These are phyloP conservation scores for Hordeum vulgare DNA, from an alignment of 176 grass and related monocot genomes.

Conservation along the genomic window DNA sequence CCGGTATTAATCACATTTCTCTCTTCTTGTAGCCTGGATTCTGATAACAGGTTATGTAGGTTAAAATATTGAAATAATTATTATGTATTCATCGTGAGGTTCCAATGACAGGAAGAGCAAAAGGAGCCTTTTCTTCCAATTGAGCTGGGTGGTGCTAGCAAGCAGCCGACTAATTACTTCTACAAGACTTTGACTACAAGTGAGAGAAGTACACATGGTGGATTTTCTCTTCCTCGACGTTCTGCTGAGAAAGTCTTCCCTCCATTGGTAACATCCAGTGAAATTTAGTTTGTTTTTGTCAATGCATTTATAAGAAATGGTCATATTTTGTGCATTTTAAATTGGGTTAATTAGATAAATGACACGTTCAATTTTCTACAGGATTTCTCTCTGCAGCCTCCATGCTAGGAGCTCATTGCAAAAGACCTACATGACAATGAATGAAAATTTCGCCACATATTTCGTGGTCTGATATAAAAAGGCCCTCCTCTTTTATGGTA, in stretches of 20 bases:
- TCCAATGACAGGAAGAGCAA: constrained; percentile 68
- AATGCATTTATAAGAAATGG: background rate
- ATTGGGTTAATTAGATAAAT: background rate
- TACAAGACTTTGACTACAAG: constrained; percentile 96
- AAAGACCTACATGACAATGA: constrained; percentile 92
- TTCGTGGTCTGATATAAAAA: too few relatives aligned
- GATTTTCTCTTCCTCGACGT: constrained; percentile 89
- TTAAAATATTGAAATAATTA: background rate
- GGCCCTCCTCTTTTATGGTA: too few relatives aligned
- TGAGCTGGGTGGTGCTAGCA: constrained; percentile 69
- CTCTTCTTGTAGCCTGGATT: constrained; percentile 10
- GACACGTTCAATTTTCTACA: constrained; percentile 11
- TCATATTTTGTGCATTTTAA: background rate
- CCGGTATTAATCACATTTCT: constrained; percentile 40
- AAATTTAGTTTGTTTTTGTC: constrained; percentile 27
- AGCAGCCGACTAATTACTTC: constrained; percentile 96
- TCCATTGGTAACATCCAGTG: constrained; percentile 41
- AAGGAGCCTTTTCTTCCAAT: constrained; percentile 85
- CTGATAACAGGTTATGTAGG: background rate
- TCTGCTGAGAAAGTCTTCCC: constrained; percentile 99
- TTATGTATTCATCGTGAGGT: too few relatives aligned
- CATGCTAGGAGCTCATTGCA: constrained; percentile 78
- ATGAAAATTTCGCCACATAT: constrained; percentile 98
- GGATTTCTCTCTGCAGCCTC: constrained; percentile 94
- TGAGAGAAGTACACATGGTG: constrained; percentile 94